Conservation (phyloP, 306 rosid genomes). For the Acacia crassicarpa region DNA sequence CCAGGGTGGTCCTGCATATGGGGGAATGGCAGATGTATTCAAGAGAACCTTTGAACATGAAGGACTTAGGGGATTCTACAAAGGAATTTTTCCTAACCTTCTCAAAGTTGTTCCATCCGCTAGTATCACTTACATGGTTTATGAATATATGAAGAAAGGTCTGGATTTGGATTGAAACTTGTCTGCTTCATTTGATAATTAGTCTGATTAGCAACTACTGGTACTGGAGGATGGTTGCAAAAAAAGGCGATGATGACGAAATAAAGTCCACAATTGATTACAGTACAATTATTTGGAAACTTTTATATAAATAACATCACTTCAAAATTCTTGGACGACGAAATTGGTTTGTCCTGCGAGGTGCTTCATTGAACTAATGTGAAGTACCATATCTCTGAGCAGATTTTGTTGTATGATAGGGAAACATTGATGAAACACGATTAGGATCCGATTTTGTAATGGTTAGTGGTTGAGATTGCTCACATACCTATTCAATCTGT, state of each 20-base stretch:
- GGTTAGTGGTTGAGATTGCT: constrained; percentile 37
- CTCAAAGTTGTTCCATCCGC: constrained; percentile 97
- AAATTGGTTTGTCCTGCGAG: constrained; percentile 50
- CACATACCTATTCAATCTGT: constrained; percentile 18
- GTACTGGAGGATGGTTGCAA: constrained; percentile 32
- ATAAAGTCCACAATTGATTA: constrained; percentile 48
- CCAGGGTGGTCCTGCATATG: constrained; percentile 36
- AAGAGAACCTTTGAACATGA: constrained; percentile 74
- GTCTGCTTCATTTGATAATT: constrained; percentile 19
- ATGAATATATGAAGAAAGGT: constrained; percentile 79
- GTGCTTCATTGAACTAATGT: constrained; percentile 36
- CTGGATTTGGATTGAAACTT: constrained; percentile 70
- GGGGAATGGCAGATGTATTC: constrained; percentile 87
- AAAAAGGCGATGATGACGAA: constrained; percentile 42
- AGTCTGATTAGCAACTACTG: constrained; percentile 34
- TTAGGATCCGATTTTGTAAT: constrained; percentile 44
- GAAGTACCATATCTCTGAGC: constrained; percentile 36
- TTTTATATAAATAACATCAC: constrained; percentile 38
- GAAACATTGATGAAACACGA: constrained; percentile 29
- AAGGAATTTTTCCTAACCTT: constrained; percentile 88
- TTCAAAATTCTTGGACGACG: constrained; percentile 47
- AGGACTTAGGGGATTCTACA: constrained; percentile 86
- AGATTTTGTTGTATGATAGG: constrained; percentile 57
- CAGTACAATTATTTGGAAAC: constrained; percentile 40
- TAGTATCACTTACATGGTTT: constrained; percentile 90